Percentiles rank a stretch among this genome's conserved stretches.
phyloP scores from a whole-genome alignment of 2,329 filamentous ascomycete genomes.

The Aspergillus ruber region DNA sequence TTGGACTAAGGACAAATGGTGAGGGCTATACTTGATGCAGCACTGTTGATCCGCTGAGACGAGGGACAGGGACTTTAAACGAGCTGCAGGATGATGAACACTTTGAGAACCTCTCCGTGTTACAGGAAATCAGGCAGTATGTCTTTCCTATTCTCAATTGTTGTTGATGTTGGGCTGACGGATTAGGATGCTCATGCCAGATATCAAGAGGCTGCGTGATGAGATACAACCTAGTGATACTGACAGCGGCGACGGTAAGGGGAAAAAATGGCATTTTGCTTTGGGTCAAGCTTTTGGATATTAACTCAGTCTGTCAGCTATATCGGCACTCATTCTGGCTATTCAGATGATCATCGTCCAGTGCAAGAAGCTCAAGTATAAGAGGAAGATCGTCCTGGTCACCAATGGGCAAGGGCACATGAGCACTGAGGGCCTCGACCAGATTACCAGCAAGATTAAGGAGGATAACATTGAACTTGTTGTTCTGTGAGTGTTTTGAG shows the following conservation, averaged over 20 bases:
- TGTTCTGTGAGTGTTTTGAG: slow-evolving; percentile 59
- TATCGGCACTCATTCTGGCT: slow-evolving; percentile 81
- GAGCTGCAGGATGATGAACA: slow-evolving; percentile 59
- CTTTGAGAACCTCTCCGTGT: slow-evolving; percentile 74
- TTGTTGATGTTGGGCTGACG: slow-evolving; percentile 5
- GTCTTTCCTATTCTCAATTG: slow-evolving; percentile 36
- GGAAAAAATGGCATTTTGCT: background rate
- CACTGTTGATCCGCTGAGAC: slow-evolving; percentile 1
- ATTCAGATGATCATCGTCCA: slow-evolving; percentile 76
- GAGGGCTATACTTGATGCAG: slow-evolving; percentile 13
- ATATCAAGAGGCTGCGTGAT: slow-evolving; percentile 59
- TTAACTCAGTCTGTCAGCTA: slow-evolving; percentile 38
- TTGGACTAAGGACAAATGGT: slow-evolving; percentile 74
- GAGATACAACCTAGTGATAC: slow-evolving; percentile 62
- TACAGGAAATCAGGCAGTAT: slow-evolving; percentile 59
- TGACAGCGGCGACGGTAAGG: slow-evolving; percentile 63
- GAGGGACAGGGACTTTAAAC: slow-evolving; percentile 57
- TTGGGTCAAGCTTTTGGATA: background rate
- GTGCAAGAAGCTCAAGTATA: slow-evolving; percentile 77
- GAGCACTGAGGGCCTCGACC: slow-evolving; percentile 62
- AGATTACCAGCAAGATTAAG: slow-evolving; percentile 68
- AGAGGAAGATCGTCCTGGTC: slow-evolving; percentile 72
- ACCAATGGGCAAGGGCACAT: slow-evolving; percentile 73
- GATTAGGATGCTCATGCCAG: slow-evolving; percentile 56
- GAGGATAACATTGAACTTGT: slow-evolving; percentile 69